Evolutionary conservation across 2,329 filamentous ascomycete species (phyloP), one percentile per base, ranked within the genome.

Genomic region (Aureobasidium sp.): DNA sequence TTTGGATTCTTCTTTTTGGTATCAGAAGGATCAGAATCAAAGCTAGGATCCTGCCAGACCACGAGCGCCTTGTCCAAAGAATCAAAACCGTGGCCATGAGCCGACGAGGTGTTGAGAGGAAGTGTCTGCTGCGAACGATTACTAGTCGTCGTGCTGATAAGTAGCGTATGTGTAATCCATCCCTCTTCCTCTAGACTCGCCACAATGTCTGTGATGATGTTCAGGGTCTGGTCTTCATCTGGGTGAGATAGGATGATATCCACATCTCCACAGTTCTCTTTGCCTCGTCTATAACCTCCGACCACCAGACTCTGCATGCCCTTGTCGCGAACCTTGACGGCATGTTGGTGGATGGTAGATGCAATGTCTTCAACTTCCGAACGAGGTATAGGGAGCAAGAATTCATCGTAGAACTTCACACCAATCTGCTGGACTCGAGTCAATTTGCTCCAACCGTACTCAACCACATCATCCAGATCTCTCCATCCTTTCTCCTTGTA

Each of bases 321-420:
- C 3, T 74, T 68, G 27, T 81, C 78, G 2, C 84, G 79, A 2
- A 92, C 79, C 21, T 72, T 75, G 49, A 85, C 83, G 1, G 91
- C 91, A 65, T 94, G 86, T 1, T 76, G 69, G 1, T 87, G 79
- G 15, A 97, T 81, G 1, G 80, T 77, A 4, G 76, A 68, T 0
- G 83, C 84, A 58, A 96, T 96, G 0, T 71, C 69, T 66, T 90
- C 86, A 0, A 91, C 88, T 72, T 97, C 91, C 0, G 70, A 62
- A 1, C 91, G 83, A 0, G 90, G 82, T 5, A 97, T 90, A 15
- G 83, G 85, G 16, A 81, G 74, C 49, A 83, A 77, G 61, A 99
- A 89, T 65, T 97, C 93, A 36, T 95, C 88, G 71, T 95, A 96
- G 74, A 86, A 97, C 71, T 97, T 97, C 48, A 97, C 79, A 0